phyloP scores from a whole-genome alignment of 2,329 filamentous ascomycete species.

The Trichothecium roseum region DNA sequence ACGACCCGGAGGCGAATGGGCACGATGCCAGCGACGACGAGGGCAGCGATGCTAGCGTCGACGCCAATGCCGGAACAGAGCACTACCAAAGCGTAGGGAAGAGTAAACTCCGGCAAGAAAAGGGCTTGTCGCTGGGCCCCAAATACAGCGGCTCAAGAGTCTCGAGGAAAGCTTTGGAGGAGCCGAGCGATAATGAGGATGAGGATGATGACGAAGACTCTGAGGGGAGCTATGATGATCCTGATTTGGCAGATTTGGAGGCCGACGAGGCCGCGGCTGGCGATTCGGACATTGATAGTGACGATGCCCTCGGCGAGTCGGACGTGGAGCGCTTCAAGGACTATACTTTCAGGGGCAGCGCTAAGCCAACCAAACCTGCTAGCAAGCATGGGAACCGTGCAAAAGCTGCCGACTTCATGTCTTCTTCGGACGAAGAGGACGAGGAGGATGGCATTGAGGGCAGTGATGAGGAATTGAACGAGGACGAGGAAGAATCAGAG shows the following conservation, averaged over 20 bases:
- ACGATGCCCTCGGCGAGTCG: conserved; percentile 67
- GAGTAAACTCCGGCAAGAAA: conserved; percentile 70
- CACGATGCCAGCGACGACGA: conserved; percentile 45
- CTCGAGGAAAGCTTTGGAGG: conserved; percentile 55
- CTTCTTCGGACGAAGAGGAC: conserved; percentile 29
- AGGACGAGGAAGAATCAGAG: conserved; percentile 22
- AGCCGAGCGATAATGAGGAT: conserved; percentile 41
- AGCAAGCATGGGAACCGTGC: conserved; percentile 11
- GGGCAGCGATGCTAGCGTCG: conserved; percentile 33
- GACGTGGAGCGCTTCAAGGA: conserved; percentile 75
- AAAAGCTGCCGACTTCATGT: conserved; percentile 48
- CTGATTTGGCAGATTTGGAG: conserved; percentile 43
- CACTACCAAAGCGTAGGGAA: conserved; percentile 80
- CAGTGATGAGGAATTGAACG: conserved; percentile 17
- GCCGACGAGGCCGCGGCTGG: conserved; percentile 36
- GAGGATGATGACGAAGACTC: conserved; percentile 34
- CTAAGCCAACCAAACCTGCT: conserved; percentile 28
- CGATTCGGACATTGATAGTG: conserved; percentile 54
- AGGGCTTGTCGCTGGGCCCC: conserved; percentile 59
- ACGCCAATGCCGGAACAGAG: conserved; percentile 59
- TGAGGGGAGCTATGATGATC: conserved; percentile 42
- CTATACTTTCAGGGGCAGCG: conserved; percentile 55
- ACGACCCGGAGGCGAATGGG: conserved; percentile 65
- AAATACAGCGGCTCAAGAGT: conserved; percentile 72
- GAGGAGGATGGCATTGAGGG: conserved; percentile 18